Base-by-base conservation (phyloP, 768 basidiomycete species). In the Suillus discolor region DNA sequence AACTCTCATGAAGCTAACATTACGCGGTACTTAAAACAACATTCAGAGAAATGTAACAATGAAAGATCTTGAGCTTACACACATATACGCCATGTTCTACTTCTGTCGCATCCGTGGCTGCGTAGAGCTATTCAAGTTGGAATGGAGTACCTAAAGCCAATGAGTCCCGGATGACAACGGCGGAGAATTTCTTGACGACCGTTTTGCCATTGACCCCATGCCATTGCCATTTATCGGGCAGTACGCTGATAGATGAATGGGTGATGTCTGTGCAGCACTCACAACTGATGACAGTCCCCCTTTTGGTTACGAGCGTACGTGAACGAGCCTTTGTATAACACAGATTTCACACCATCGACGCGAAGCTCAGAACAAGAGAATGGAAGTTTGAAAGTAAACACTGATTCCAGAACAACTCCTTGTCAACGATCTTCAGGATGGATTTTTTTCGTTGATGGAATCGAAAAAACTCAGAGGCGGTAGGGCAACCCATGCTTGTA, bases 161-260 rank as follows among this genome's bases (percentile, higher is more conserved):
- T 4, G 77, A 74, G 6, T 80, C 60, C 84, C 88, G 64, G 83
- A 87, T 75, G 89, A 89, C 79, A 31, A 75, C 57, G 5, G 69
- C 71, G 12, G 70, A 6, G 18, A 69, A 53, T 25, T 54, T 54
- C 9, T 16, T 51, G 38, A 44, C 45, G 23, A 67, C 61, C 1
- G 62, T 41, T 31, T 67, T 51, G 41, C 62, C 62, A n/a, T n/a
- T n/a, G n/a, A n/a, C n/a, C n/a, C n/a, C n/a, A n/a, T 51, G 41
- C 62, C 62, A 63, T 70, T 67, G n/a, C 59, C 39, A 1, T 39
- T 36, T 11, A 74, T 68, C 49, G 69, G 61, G 75, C 77, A 71
- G 63, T 59, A 67, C 63, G 25, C 25, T 28, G 25, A 2, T 28
- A 28, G 25, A 28, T 28, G 25, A 28, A 28, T 28, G 25, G 2